Evolutionary conservation across 495 filamentous ascomycete genomes (phyloP), one percentile per base, ranked within the genome.

Genomic region (Trichoderma parareesei): DNA sequence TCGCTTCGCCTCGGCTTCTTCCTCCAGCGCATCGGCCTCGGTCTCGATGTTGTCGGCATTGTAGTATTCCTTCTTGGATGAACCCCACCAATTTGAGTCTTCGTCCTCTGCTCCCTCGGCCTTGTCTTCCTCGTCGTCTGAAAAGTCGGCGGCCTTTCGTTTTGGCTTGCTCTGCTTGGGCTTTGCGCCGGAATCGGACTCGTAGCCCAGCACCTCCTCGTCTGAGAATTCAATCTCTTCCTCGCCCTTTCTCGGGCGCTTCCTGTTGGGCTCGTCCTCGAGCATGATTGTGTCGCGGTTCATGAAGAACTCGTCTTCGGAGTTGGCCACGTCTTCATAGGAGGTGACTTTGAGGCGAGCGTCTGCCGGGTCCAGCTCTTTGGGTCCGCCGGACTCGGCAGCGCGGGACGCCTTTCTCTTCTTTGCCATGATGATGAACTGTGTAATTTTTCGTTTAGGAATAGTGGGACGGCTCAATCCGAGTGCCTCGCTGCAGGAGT

Each of bases 11-110:
- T 98, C 94, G 7, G 84, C 83, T 73, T 98, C 95, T 79, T 98
- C 94, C 68, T 92, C 92, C 64, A 94, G 73, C 1, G 93, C 93
- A 80, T 96, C 93, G 62, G 87, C 86, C 73, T 97, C 93, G 6
- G 91, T 97, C 74, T 95, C 90, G 64, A 94, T 95, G 27, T 83
- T 81, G 70, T 96, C 91, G 42, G 90, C 90, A 78, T 96, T 82
- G 75, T 98, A 98, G 74, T 97, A 93, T 66, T 95, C 92, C 66
- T 88, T 89, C 71, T 85, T 94, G 3, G 91, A 92, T 3, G 87
- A 83, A 44, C 94, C 95, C 91, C 91, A 94, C 70, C 85, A 94
- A 38, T 85, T 85, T 65, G 87, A 84, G n/a, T 87, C 85, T 6
- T 88, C 88, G 66, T 91, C 89, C 11, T 88, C 89, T 16, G 88